Percentiles rank a stretch among this genome's conserved stretches.
Evolutionary conservation across 2,329 filamentous ascomycete species (phyloP).

Genomic region (Fusarium decemcellulare): DNA sequence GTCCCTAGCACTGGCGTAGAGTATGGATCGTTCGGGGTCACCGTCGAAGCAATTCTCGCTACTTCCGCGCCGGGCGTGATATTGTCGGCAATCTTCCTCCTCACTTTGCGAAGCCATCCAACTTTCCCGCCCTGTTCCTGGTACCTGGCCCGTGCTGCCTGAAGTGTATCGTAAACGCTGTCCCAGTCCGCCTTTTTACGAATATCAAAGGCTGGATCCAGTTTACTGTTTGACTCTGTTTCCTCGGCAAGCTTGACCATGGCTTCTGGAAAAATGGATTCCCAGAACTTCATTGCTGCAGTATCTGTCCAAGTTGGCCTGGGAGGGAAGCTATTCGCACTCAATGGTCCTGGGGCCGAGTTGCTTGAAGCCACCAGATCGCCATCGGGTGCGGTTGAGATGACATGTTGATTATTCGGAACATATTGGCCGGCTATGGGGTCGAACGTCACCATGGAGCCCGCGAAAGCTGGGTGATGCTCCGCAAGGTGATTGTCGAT

Average conservation of each 20-base stretch:
- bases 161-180: neutral
- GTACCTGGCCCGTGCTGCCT: neutral
- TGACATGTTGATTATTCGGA: too few relatives aligned
- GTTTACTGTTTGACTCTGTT: neutral
- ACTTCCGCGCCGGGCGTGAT: neutral
- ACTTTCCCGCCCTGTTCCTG: neutral
- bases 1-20: constrained; percentile 4
- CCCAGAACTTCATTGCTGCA: constrained; percentile 7
- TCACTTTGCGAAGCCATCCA: constrained; percentile 5
- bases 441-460: too few relatives aligned
- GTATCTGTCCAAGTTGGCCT: constrained; percentile 1
- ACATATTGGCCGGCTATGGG: too few relatives aligned
- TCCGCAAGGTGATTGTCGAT: too few relatives aligned
- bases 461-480: too few relatives aligned
- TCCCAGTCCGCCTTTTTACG: constrained; percentile 1
- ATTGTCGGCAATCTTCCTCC: constrained; percentile 6
- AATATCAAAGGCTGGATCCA: neutral
- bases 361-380: neutral
- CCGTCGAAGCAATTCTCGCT: neutral
- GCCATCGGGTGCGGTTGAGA: neutral
- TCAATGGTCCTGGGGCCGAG: neutral
- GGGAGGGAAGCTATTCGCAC: neutral
- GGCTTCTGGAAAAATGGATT: neutral
- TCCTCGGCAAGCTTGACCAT: neutral
- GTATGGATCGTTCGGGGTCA: constrained; percentile 3